These are phyloP conservation scores for Xylariaceae sp. DNA, from an alignment of 2,329 filamentous ascomycete species.

Conservation along the genomic window DNA sequence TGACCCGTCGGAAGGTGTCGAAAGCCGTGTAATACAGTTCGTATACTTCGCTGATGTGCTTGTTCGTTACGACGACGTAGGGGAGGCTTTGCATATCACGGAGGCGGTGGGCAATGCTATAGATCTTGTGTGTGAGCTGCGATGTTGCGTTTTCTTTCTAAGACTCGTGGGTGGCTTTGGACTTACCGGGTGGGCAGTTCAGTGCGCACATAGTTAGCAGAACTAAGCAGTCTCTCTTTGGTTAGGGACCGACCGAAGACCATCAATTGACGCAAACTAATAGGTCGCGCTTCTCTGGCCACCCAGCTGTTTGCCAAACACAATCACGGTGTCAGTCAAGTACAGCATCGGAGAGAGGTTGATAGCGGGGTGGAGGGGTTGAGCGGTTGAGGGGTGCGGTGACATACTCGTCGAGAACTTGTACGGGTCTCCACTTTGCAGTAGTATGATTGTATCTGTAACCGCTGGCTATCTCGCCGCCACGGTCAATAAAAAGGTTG, in stretches of 20 bases:
- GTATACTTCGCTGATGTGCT: constrained; percentile 89
- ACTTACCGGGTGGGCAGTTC: constrained; percentile 77
- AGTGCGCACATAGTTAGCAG: constrained; percentile 93
- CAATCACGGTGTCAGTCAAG: constrained; percentile 10
- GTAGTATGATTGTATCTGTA: constrained; percentile 29
- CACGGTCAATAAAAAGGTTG: background rate
- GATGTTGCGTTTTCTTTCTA: background rate
- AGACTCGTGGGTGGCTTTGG: background rate
- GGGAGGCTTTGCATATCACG: constrained; percentile 96
- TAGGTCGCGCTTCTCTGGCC: constrained; percentile 84
- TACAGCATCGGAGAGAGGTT: background rate
- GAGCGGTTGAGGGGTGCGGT: constrained; percentile 9
- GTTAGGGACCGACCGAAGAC: constrained; percentile 94
- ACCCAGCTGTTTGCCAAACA: constrained; percentile 68
- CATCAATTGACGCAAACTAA: constrained; percentile 91
- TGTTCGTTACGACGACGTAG: constrained; percentile 93
- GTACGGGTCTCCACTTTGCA: constrained; percentile 56
- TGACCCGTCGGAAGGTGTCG: constrained; percentile 77
- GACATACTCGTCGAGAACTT: constrained; percentile 58
- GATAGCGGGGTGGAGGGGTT: too few relatives aligned
- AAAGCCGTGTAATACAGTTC: constrained; percentile 97
- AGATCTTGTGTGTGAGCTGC: background rate
- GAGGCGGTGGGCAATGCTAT: constrained; percentile 82
- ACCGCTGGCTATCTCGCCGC: constrained; percentile 16
- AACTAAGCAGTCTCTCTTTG: constrained; percentile 81